phyloP scores from a whole-genome alignment of 345 rosid genomes.

The Limnanthes douglasii region DNA sequence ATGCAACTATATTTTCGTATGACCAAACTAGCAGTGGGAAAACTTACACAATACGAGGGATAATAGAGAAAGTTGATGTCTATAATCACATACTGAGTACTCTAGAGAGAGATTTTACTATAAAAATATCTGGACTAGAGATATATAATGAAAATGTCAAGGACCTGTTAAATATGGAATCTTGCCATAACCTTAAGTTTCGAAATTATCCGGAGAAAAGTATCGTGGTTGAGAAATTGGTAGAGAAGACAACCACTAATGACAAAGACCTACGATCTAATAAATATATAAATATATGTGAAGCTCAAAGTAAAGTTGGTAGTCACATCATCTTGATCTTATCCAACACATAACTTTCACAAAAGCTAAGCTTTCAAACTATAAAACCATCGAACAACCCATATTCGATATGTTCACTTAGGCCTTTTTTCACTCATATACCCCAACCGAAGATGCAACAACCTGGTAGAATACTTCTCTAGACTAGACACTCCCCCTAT shows the following conservation, averaged over 20 bases:
- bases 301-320: too few relatives aligned
- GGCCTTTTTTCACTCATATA: too few relatives aligned
- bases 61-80: constrained; percentile 97
- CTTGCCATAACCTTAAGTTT: constrained; percentile 88
- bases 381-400: too few relatives aligned
- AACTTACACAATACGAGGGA: constrained; percentile 95
- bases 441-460: too few relatives aligned
- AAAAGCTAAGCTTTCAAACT: too few relatives aligned
- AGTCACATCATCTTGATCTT: too few relatives aligned
- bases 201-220: constrained; percentile 99
- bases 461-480: too few relatives aligned
- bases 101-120: constrained; percentile 89
- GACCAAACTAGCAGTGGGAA: constrained; percentile 99
- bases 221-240: constrained; percentile 89
- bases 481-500: too few relatives aligned
- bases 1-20: constrained; percentile 95
- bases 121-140: constrained; percentile 91
- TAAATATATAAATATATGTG: too few relatives aligned
- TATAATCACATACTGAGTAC: constrained; percentile 72
- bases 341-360: too few relatives aligned
- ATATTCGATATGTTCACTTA: too few relatives aligned
- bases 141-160: constrained; percentile 93
- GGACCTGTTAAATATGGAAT: constrained; percentile 84
- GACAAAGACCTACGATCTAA: constrained; percentile 77
- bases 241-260: constrained; percentile 72